phyloP scores from a whole-genome alignment of 192 early-diverging fungal genomes.

The Linnemannia exigua region DNA sequence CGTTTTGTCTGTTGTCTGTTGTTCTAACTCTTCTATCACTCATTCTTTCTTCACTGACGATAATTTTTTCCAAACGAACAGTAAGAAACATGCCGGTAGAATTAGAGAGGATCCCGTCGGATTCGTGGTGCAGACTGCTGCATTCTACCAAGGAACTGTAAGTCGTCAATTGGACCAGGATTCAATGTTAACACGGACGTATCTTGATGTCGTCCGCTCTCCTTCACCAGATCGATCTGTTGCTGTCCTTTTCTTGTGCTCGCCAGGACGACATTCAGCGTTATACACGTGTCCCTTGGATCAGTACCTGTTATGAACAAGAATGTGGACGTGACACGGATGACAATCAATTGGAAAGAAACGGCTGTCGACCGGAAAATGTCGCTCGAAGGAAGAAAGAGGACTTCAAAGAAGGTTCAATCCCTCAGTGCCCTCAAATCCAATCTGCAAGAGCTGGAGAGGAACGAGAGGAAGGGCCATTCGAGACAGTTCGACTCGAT shows the following conservation, averaged over 20 bases:
- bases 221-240: background rate
- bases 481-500: background rate
- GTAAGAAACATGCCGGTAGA: constrained; percentile 62
- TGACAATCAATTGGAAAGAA: background rate
- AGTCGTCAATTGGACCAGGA: constrained; percentile 10
- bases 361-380: background rate
- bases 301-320: background rate
- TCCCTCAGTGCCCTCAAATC: no score
- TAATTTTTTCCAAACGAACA: constrained; percentile 1
- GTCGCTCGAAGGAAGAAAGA: background rate
- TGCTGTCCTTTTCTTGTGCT: background rate
- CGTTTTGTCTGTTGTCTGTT: background rate
- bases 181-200: background rate
- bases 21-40: background rate
- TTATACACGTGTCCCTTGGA: background rate
- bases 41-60: background rate
- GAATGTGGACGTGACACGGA: constrained; percentile 8
- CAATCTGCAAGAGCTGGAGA: no score
- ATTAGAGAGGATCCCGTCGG: constrained; percentile 81
- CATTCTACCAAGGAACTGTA: constrained; percentile 72
- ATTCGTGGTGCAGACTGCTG: constrained; percentile 72
- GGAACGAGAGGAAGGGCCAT: background rate
- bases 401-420: background rate
- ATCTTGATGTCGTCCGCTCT: constrained; percentile 10
- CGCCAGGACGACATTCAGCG: background rate